phyloP scores from a whole-genome alignment of 2,329 filamentous ascomycete species.

The Pseudogymnoascus sp. region DNA sequence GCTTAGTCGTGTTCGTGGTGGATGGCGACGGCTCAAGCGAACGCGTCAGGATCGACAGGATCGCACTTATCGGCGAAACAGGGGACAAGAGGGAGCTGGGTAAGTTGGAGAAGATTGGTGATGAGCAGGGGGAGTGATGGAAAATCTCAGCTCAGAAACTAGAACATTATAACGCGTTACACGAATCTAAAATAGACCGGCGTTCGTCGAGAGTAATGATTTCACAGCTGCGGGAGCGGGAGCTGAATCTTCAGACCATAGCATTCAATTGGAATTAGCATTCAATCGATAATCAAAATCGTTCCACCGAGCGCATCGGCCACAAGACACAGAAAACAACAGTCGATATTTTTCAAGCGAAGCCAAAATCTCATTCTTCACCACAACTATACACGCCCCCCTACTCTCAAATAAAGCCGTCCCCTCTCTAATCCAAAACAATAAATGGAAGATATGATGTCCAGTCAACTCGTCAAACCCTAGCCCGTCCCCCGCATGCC shows the following conservation, averaged over 20 bases:
- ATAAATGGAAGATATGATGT: conserved; percentile 23
- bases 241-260: neutral
- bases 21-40: conserved; percentile 78
- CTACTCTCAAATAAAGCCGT: conserved; percentile 10
- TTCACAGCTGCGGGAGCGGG: neutral
- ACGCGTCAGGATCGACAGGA: conserved; percentile 72
- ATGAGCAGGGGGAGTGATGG: conserved; percentile 55
- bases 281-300: neutral
- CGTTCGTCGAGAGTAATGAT: neutral
- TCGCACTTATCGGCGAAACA: conserved; percentile 76
- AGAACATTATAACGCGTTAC: neutral
- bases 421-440: neutral
- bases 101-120: conserved; percentile 89
- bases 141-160: neutral
- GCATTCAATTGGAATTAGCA: neutral
- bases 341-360: conserved; percentile 8
- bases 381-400: conserved; percentile 24
- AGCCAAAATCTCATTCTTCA: conserved; percentile 44
- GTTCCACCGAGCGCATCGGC: neutral
- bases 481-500: conserved; percentile 36
- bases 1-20: conserved; percentile 78
- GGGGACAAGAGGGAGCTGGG: conserved; percentile 90
- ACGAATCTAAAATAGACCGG: neutral
- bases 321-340: neutral
- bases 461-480: conserved; percentile 27